A percentile compares a stretch with the other conserved stretches of the same genome.
Conservation (phyloP, 2,329 filamentous ascomycete genomes). For the Alternaria atra region DNA sequence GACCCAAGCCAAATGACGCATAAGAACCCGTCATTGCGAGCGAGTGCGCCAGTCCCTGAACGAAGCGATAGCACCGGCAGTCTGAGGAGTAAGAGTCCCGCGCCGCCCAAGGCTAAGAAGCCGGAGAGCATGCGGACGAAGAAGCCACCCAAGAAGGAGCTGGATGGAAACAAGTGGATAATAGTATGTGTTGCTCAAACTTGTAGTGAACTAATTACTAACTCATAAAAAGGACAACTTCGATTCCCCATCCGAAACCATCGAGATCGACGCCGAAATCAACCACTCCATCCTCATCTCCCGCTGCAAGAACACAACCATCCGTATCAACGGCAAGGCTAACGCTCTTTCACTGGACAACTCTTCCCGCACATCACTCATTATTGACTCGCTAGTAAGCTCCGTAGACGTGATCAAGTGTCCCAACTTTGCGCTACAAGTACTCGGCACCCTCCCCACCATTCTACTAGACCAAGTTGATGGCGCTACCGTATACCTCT, state of each 20-base stretch:
- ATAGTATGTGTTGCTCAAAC: conserved; percentile 62
- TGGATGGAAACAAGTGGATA: conserved; percentile 84
- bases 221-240: conserved; percentile 74
- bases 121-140: conserved; percentile 60
- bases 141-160: conserved; percentile 59
- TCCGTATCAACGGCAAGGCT: conserved; percentile 90
- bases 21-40: conserved; percentile 90
- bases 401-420: conserved; percentile 96
- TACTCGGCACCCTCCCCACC: conserved; percentile 85
- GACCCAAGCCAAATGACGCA: conserved; percentile 97
- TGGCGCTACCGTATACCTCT: conserved; percentile 85
- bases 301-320: conserved; percentile 87
- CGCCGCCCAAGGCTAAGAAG: conserved; percentile 74
- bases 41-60: conserved; percentile 73
- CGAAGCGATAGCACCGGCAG: conserved; percentile 60
- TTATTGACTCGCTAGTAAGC: conserved; percentile 89
- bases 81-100: conserved; percentile 78
- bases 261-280: conserved; percentile 83
- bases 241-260: conserved; percentile 75
- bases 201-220: background rate
- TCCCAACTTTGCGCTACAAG: conserved; percentile 91
- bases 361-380: conserved; percentile 80
- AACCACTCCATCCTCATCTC: conserved; percentile 91
- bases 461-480: conserved; percentile 94
- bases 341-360: conserved; percentile 98